Percentiles rank a stretch among this genome's conserved stretches.
These are phyloP conservation scores for Stagonosporopsis chrysanthemi DNA, from an alignment of 2,329 filamentous ascomycete species.

Conservation along the genomic window DNA sequence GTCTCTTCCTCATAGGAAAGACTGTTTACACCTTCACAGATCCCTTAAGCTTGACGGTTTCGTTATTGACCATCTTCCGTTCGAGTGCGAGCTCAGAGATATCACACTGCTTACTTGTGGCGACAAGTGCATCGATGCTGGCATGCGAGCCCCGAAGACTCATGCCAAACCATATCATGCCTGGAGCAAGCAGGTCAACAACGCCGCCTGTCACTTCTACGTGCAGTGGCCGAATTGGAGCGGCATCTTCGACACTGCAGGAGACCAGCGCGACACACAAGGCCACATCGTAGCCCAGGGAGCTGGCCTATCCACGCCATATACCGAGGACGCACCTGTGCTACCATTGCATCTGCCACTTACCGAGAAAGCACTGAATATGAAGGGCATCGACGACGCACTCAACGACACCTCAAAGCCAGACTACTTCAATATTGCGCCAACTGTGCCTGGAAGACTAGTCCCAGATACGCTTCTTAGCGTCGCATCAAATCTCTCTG, in stretches of 20 bases:
- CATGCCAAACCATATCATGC: constrained; percentile 17
- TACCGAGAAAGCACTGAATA: constrained; percentile 9
- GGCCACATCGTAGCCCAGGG: constrained; percentile 26
- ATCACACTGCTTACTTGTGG: constrained; percentile 37
- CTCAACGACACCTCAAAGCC: background rate
- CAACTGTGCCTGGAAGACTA: background rate
- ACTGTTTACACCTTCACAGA: constrained; percentile 9
- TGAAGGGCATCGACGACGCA: constrained; percentile 12
- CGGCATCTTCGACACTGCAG: constrained; percentile 33
- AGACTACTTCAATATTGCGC: constrained; percentile 6
- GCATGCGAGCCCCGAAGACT: constrained; percentile 36
- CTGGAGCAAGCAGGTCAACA: constrained; percentile 29
- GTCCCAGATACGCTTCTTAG: background rate
- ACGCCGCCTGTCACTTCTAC: constrained; percentile 28
- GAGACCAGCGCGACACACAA: constrained; percentile 26
- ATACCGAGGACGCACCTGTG: constrained; percentile 2
- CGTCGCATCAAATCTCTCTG: constrained; percentile 21
- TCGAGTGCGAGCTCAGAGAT: constrained; percentile 35
- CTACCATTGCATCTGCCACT: constrained; percentile 8
- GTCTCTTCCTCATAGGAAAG: background rate
- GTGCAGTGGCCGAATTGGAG: constrained; percentile 39
- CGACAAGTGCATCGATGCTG: constrained; percentile 38
- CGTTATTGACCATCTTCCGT: constrained; percentile 44
- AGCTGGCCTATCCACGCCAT: constrained; percentile 20
- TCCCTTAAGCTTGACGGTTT: constrained; percentile 44